Base-by-base conservation (phyloP, 495 filamentous ascomycete species). In the Daldinia grandis region DNA sequence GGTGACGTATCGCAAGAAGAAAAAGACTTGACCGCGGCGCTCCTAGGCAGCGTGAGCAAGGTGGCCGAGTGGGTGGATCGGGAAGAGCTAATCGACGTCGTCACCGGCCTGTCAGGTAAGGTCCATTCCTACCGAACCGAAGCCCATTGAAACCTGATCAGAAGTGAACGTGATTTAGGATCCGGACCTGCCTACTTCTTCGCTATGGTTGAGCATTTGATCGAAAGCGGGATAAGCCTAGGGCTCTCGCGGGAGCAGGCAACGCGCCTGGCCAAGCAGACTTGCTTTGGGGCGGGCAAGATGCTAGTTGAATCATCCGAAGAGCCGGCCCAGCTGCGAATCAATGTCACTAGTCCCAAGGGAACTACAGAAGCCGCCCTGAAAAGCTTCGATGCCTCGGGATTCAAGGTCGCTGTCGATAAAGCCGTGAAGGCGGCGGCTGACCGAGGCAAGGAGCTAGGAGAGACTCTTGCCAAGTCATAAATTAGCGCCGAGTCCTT, bases 101-200 rank as follows among this genome's bases (percentile, higher is more conserved):
- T 80, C 12, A 80, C 78, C 1, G 77, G 76, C 6, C 49, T 80
- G 1, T 80, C 78, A 10, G 78, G 78, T 78, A 74, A 71, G 72
- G n/a, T 57, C 3, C 19, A 58, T 47, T 19, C 59, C 30, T 25
- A 24, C 47, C 47, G 10, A 42, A 30, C n/a, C 17, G n/a, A 51
- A 27, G 30, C n/a, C n/a, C 2, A 31, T 49, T 57, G 21, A 38
- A 65, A 50, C 54, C 14, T 49, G 30, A 17, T 54, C 37, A 65
- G 67, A 42, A n/a, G 51, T 35, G 19, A 33, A 68, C 9, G n/a
- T 56, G 21, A 27, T 40, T 12, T 62, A 79, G 77, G 77, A 15
- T 79, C 77, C 47, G 77, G 77, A 25, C 77, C 77, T 24, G 77
- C 77, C 5, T 79, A 79, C 62, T 79, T 79, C 66, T 79, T 79